Evolutionary conservation across 2,329 filamentous ascomycete genomes (phyloP).

Genomic region (Clarireedia paspali): DNA sequence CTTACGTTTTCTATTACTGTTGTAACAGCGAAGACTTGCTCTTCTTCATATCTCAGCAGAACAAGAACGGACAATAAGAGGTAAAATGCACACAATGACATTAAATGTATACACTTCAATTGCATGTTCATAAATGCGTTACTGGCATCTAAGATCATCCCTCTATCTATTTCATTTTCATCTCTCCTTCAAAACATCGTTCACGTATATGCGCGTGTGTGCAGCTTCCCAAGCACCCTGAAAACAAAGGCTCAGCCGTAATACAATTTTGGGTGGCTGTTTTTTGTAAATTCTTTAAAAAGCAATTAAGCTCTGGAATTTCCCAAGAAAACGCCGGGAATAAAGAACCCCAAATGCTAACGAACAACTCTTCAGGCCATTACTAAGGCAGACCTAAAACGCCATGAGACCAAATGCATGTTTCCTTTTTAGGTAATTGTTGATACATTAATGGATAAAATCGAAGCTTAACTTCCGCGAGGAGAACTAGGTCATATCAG

Average conservation of each 20-base stretch:
- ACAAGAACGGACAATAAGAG: no score
- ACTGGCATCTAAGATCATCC: constrained; percentile 7
- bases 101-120: constrained; percentile 2
- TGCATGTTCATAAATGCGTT: constrained; percentile 12
- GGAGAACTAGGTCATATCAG: constrained; percentile 20
- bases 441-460: constrained; percentile 22
- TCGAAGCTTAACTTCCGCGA: constrained; percentile 13
- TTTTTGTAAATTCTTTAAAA: no score
- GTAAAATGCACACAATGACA: neutral
- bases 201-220: neutral
- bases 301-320: no score
- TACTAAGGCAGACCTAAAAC: constrained; percentile 7
- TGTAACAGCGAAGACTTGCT: no score
- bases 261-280: constrained; percentile 14
- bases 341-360: constrained; percentile 11
- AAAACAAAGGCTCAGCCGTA: constrained; percentile 6
- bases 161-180: constrained; percentile 2
- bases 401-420: constrained; percentile 10
- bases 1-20: no score
- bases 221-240: constrained; percentile 1
- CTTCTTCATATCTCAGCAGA: no score
- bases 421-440: constrained; percentile 19
- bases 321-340: constrained; percentile 2
- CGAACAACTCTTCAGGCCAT: constrained; percentile 8
- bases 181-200: neutral